Conservation (phyloP, 345 rosid species). For the Mangifera indica region DNA sequence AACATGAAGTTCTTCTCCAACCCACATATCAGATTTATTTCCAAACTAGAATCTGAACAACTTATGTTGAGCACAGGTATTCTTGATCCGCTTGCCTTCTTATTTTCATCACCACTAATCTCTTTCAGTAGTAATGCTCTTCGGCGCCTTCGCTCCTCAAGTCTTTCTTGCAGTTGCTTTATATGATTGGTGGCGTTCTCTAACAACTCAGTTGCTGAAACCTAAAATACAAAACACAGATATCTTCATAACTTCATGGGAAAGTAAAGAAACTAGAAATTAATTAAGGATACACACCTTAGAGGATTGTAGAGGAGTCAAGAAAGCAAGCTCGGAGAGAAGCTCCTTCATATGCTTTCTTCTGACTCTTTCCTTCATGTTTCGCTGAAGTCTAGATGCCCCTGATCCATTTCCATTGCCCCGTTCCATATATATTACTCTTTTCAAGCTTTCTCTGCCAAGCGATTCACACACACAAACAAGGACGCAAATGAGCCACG, state of each 20-base stretch:
- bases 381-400: neutral
- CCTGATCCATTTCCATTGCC: neutral
- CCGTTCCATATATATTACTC: neutral
- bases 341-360: constrained; percentile 9
- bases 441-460: neutral
- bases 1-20: constrained; percentile 18
- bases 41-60: constrained; percentile 23
- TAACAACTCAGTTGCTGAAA: constrained; percentile 9
- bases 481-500: neutral
- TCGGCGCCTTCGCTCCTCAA: constrained; percentile 3
- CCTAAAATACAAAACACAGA: neutral
- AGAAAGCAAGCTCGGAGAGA: neutral
- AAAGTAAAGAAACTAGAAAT: no score
- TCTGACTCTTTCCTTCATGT: constrained; percentile 9
- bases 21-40: constrained; percentile 25
- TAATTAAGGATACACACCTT: neutral
- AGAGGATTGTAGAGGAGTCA: neutral
- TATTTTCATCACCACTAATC: neutral
- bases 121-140: neutral
- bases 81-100: neutral
- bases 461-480: neutral
- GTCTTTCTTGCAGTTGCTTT: neutral
- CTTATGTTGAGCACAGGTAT: constrained; percentile 21
- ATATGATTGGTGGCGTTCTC: neutral
- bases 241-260: no score